Evolutionary conservation across 768 basidiomycete species (phyloP), one percentile per base, ranked within the genome.

Genomic region (Sporobolomyces pararoseus): DNA sequence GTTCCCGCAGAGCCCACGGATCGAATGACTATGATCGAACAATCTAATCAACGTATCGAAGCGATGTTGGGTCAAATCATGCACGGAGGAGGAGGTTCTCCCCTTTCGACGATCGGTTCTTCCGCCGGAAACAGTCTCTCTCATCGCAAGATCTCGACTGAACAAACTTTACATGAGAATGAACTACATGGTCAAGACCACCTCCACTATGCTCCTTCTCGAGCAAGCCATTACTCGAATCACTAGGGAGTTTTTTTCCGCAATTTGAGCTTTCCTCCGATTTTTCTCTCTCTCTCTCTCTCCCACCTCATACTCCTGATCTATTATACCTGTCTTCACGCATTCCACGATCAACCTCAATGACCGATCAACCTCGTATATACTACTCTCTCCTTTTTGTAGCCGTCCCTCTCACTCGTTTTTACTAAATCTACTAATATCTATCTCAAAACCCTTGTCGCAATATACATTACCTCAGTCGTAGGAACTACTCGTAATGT

Each of bases 11-110:
- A 53, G 27, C 51, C 50, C 27, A 29, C 32, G 19, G 63, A 65
- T 44, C 63, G 63, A 9, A 55, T 65, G 25, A 25, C 42, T 3
- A 3, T 25, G 31, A 13, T 65, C 44, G 63, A 65, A 42, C 27
- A 39, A 23, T 32, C 25, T 29, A 65, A 65, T 53, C 39, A 46
- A 7, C 63, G 63, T 21, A 65, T 65, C 52, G 63, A 65, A 51
- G 23, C 42, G 23, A 65, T 65, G 63, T 39, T 65, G 16, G 6
- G 19, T 0, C 29, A 34, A 14, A 7, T 61, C 42, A 47, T 61
- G 44, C 4, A 59, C 58, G 39, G 35, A 12, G 58, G 58, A 29
- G 58, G 58, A 46, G 34, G 54, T 19, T 59, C 58, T 17, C 31
- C 62, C 19, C 62, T 64, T 27, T 42, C 51, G 17, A 52, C 63